A percentile compares a stretch with the other conserved stretches of the same genome.
Conservation (phyloP, 2,329 filamentous ascomycete species). For the Colletotrichum sublineola region DNA sequence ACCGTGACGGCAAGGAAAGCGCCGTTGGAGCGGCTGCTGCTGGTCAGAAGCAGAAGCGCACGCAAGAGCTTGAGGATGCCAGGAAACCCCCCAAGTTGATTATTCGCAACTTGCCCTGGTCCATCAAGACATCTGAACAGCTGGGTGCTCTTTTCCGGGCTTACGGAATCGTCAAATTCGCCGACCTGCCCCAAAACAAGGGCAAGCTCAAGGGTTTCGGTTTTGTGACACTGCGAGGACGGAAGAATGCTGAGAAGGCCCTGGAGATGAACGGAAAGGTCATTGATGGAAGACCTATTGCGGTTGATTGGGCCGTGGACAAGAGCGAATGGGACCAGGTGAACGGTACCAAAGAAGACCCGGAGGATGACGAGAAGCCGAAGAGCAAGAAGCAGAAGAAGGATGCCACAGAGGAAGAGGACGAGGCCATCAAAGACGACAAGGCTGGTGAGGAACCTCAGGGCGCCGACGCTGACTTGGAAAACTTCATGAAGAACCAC, state of each 20-base stretch:
- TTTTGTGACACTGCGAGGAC: slow-evolving; percentile 89
- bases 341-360: slow-evolving; percentile 55
- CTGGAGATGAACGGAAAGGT: slow-evolving; percentile 91
- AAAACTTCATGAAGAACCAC: slow-evolving; percentile 70
- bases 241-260: slow-evolving; percentile 92
- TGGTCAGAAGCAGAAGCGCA: slow-evolving; percentile 64
- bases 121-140: slow-evolving; percentile 87
- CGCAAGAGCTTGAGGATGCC: slow-evolving; percentile 71
- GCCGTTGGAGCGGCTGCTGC: slow-evolving; percentile 54
- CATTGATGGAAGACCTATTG: slow-evolving; percentile 87
- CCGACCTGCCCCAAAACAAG: slow-evolving; percentile 84
- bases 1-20: slow-evolving; percentile 67
- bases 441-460: slow-evolving; percentile 53
- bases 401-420: slow-evolving; percentile 52
- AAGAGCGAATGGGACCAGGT: slow-evolving; percentile 86
- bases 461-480: slow-evolving; percentile 60
- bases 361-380: slow-evolving; percentile 44
- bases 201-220: slow-evolving; percentile 88
- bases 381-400: slow-evolving; percentile 55
- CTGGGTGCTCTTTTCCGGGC: slow-evolving; percentile 83
- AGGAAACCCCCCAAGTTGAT: slow-evolving; percentile 81
- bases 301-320: slow-evolving; percentile 97
- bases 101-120: slow-evolving; percentile 96
- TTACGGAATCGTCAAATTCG: slow-evolving; percentile 92
- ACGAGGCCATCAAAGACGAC: slow-evolving; percentile 45